A percentile compares a stretch with the other conserved stretches of the same genome.
Evolutionary conservation across 176 grass and related monocot genomes (phyloP).

Genomic region (Chloris gayana): DNA sequence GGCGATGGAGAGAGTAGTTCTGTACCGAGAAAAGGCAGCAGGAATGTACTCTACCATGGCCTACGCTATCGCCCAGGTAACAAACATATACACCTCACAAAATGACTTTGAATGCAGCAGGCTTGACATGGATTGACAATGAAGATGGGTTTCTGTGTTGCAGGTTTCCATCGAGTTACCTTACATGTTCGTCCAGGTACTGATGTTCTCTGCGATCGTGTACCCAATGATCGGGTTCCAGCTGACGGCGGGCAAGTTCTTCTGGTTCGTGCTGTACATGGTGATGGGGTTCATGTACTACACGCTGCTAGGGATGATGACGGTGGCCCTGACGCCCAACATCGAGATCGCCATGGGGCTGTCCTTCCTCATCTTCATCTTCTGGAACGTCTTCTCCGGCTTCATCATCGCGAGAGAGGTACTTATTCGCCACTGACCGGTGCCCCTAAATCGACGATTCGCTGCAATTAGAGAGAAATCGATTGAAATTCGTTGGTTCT

Average conservation of each 20-base stretch:
- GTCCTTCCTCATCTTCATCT: conserved; percentile 70
- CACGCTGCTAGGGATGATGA: conserved; percentile 78
- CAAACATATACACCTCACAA: background rate
- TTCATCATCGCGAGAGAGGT: conserved; percentile 73
- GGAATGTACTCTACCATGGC: conserved; percentile 74
- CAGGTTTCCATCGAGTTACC: conserved; percentile 61
- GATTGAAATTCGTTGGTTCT: background rate
- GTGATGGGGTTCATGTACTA: conserved; percentile 75
- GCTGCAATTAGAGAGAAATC: too few relatives aligned
- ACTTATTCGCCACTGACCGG: background rate
- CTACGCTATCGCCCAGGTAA: conserved; percentile 68
- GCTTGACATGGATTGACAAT: too few relatives aligned
- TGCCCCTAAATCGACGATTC: too few relatives aligned
- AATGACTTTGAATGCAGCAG: too few relatives aligned
- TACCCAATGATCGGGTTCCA: conserved; percentile 80
- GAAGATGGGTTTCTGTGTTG: background rate
- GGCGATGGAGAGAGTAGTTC: conserved; percentile 55
- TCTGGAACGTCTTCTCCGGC: conserved; percentile 80
- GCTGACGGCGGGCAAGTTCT: conserved; percentile 49
- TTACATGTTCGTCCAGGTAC: conserved; percentile 66
- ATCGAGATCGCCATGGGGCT: conserved; percentile 68
- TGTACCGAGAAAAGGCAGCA: conserved; percentile 64
- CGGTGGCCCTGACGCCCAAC: conserved; percentile 74
- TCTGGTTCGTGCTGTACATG: conserved; percentile 70
- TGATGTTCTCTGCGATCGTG: conserved; percentile 53